Conservation (phyloP, 176 grass and related monocot species). For the Oryza brachyantha region DNA sequence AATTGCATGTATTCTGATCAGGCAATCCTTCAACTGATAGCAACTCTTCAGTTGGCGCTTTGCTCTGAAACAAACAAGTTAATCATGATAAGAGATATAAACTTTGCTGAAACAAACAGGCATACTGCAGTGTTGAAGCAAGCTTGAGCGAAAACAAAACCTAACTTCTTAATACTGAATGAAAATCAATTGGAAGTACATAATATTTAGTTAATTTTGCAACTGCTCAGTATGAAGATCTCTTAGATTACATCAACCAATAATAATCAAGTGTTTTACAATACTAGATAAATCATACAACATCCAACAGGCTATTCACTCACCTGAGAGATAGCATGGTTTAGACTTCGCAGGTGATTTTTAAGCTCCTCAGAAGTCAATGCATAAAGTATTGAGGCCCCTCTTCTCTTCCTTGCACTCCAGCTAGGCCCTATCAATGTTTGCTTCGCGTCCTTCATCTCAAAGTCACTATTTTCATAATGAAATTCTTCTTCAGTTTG, state of each 20-base stretch:
- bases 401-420: conserved; percentile 35
- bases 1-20: conserved; percentile 82
- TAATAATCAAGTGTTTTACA: conserved; percentile 15
- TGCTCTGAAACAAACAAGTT: conserved; percentile 34
- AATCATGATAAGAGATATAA: conserved; percentile 20
- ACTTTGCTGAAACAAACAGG: background rate
- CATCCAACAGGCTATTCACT: conserved; percentile 22
- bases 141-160: background rate
- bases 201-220: conserved; percentile 3
- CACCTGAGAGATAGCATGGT: conserved; percentile 49
- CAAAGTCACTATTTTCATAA: conserved; percentile 19
- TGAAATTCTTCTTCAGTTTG: conserved; percentile 25
- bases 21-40: conserved; percentile 35
- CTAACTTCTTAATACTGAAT: conserved; percentile 3
- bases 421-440: conserved; percentile 13
- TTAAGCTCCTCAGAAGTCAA: conserved; percentile 62
- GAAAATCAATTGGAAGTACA: background rate
- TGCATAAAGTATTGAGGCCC: conserved; percentile 75
- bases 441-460: conserved; percentile 24
- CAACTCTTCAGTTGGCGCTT: conserved; percentile 38
- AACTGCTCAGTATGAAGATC: background rate
- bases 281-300: background rate
- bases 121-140: no score
- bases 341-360: conserved; percentile 75
- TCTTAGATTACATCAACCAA: background rate